phyloP scores from a whole-genome alignment of 1,284 basidiomycete species.

The Naganishia cerealis region DNA sequence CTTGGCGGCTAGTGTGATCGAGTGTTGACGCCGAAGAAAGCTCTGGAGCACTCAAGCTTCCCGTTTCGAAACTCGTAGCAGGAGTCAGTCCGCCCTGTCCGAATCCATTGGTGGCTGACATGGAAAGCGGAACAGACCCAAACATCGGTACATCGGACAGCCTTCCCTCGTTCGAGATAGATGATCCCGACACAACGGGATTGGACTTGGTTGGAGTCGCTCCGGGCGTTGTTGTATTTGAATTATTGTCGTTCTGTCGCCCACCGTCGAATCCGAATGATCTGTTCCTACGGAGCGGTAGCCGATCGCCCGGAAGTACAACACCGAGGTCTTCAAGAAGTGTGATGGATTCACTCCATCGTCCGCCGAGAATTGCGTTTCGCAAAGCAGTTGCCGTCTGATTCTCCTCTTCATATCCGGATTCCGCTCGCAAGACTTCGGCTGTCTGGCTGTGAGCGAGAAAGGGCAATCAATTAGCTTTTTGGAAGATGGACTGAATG shows the following conservation, averaged over 20 bases:
- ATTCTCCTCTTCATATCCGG: slow-evolving; percentile 83
- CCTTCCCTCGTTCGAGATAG: slow-evolving; percentile 31
- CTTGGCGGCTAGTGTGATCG: background rate
- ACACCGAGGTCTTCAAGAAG: slow-evolving; percentile 70
- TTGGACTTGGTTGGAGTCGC: slow-evolving; percentile 1
- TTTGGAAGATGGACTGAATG: background rate
- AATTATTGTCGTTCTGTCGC: slow-evolving; percentile 9
- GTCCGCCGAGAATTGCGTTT: slow-evolving; percentile 74
- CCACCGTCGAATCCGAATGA: slow-evolving; percentile 39
- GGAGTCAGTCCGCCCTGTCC: slow-evolving; percentile 11
- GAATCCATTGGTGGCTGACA: slow-evolving; percentile 5
- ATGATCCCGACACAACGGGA: background rate
- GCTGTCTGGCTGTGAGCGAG: slow-evolving; percentile 71
- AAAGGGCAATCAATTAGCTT: slow-evolving; percentile 26
- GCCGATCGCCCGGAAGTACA: slow-evolving; percentile 64
- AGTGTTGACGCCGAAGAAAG: background rate
- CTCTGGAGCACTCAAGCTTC: background rate
- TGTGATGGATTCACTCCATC: slow-evolving; percentile 78
- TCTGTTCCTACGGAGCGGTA: slow-evolving; percentile 55
- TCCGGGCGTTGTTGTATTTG: slow-evolving; percentile 4
- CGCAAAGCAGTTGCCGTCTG: slow-evolving; percentile 77
- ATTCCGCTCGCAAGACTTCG: slow-evolving; percentile 82
- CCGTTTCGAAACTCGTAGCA: background rate
- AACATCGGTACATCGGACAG: slow-evolving; percentile 32
- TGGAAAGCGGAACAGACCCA: slow-evolving; percentile 2